Base-by-base conservation (phyloP, 129 eudicot genomes). In the Helichrysum umbraculigerum region DNA sequence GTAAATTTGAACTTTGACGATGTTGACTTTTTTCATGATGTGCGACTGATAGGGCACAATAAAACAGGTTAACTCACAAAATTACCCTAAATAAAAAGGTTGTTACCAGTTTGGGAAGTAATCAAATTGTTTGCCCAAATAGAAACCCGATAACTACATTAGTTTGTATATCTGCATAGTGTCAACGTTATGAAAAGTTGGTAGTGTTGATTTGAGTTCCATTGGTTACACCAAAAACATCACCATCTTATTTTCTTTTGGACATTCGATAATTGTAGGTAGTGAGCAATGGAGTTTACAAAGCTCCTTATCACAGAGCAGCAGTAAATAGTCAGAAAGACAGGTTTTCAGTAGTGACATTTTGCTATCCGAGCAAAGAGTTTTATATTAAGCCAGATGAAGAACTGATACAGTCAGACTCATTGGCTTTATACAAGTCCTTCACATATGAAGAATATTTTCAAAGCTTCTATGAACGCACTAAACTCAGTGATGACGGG, bases 281-380 rank as follows among this genome's bases (percentile, higher is more conserved):
- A 34, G 81, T 76, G 77, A 76, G 81, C 70, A 81, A 81, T 63
- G 85, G 85, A 56, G 41, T 81, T 35, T 81, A 81, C 34, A 76
- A 76, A 70, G 85, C 85, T 50, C 85, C 85, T 22, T 76, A 81
- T 56, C 85, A 81, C 54, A 29, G 81, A 76, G 85, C 81, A 56
- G 44, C 68, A 8, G 81, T 70, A 29, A 76, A 81, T 70, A 81
- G 54, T 52, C 52, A 71, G 28, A 81, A 81, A 72, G 85, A 81
- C 39, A 76, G 85, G 66, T 81, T 76, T 76, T 81, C 78, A 22
- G 30, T 70, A 69, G 81, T 76, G 32, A 70, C 81, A 35, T 81
- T 81, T 77, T 81, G 85, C 62, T 76, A 81, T 28, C 85, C 85
- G 0, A 42, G 34, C 72, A 54, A 61, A 61, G n/a, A 74, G 29